Evolutionary conservation across 2,329 filamentous ascomycete genomes (phyloP), one percentile per base, ranked within the genome.

Genomic region (Cordyceps farinosa): DNA sequence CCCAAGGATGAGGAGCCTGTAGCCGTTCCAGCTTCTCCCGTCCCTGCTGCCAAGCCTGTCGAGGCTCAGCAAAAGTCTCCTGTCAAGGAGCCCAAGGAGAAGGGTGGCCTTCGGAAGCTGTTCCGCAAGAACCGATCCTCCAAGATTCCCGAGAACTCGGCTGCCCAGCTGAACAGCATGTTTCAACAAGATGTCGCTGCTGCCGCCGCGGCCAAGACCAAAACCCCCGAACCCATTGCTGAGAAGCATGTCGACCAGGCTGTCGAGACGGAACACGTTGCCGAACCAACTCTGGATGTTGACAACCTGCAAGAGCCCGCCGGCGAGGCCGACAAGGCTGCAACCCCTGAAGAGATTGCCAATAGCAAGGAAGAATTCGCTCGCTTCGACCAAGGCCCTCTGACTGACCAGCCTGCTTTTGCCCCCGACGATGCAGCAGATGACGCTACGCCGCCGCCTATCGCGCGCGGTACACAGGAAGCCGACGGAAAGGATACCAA

Each of bases 341-440:
- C 88, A 42, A 84, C 86, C 69, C 87, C 82, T 1, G 76, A 78
- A 9, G 85, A 90, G 66, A 82, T 81, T 8, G 76, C 78, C 48
- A 82, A 88, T 68, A 84, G 86, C n/a, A 78, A 81, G 38, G 76
- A 82, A 11, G 87, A 88, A 62, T 87, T 87, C 68, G 79, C 84
- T 17, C 82, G 80, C 30, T 98, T 98, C 71, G 90, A 95, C 70
- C 94, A 98, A 77, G 95, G 93, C 2, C 95, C 95, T 1, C 82
- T 97, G 30, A 76, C 85, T 10, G 92, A 98, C 63, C 90, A 95
- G 74, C 94, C 95, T 3, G 91, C 92, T 1, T 96, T 96, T 71
- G 82, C 86, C 11, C 91, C 91, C 0, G 80, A 87, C 32, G 78
- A 82, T 30, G 80, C 82, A 9, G 82, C 81, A 51, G 78, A 83